A percentile compares a stretch with the other conserved stretches of the same genome.
Conservation (phyloP, 768 basidiomycete genomes). For the Mycena amicta region DNA sequence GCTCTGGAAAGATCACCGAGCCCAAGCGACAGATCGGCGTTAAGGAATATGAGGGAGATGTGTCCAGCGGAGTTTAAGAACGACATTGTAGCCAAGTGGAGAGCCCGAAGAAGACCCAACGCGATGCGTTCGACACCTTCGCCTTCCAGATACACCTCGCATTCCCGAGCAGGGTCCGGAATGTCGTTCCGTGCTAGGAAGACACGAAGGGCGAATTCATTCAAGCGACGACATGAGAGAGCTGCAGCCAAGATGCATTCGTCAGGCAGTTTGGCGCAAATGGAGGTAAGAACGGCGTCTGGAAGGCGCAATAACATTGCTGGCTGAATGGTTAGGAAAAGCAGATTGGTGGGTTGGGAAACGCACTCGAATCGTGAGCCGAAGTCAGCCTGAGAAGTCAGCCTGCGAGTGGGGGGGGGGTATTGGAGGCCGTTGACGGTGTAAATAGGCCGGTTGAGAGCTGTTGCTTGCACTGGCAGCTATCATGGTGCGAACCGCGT, state of each 20-base stretch:
- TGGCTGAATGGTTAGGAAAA: background rate
- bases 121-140: background rate
- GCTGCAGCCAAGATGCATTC: background rate
- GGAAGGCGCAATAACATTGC: background rate
- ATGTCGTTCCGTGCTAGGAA: constrained; percentile 3
- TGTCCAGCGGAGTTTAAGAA: background rate
- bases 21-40: background rate
- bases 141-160: constrained; percentile 1
- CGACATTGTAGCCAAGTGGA: constrained; percentile 1
- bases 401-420: no score
- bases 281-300: background rate
- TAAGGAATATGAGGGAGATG: constrained; percentile 4
- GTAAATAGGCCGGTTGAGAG: background rate
- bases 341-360: background rate
- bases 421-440: background rate
- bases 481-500: background rate
- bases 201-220: background rate
- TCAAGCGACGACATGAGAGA: background rate
- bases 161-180: background rate
- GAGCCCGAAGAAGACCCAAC: background rate
- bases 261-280: background rate
- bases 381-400: background rate
- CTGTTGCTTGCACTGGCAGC: background rate
- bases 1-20: background rate
- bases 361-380: background rate